These are phyloP conservation scores for Pulveroboletus sp. DNA, from an alignment of 768 basidiomycete species.

Conservation along the genomic window DNA sequence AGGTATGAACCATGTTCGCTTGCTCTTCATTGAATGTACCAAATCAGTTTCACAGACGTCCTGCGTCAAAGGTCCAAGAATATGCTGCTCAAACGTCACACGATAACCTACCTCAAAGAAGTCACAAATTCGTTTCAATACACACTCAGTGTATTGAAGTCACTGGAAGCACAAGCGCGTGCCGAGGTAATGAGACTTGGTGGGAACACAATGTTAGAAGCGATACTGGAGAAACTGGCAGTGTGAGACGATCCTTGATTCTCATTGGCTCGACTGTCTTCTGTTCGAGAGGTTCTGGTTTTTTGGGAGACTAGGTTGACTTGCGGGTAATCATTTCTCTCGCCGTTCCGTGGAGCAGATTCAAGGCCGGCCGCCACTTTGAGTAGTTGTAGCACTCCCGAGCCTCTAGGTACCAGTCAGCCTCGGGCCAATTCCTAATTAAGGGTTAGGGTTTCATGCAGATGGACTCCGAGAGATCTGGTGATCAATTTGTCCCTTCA, in stretches of 20 bases:
- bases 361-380: too few relatives aligned
- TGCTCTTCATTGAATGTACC: background rate
- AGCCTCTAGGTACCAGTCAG: too few relatives aligned
- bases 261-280: too few relatives aligned
- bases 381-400: too few relatives aligned
- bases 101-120: constrained; percentile 72
- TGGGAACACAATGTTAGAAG: constrained; percentile 64
- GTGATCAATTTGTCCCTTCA: background rate
- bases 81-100: constrained; percentile 73
- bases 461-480: too few relatives aligned
- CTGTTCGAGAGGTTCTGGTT: too few relatives aligned
- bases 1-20: constrained; percentile 51
- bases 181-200: constrained; percentile 71
- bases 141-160: constrained; percentile 63
- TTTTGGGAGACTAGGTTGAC: too few relatives aligned
- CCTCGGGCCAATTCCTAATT: too few relatives aligned
- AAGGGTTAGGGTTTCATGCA: too few relatives aligned
- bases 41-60: constrained; percentile 53
- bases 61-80: constrained; percentile 85
- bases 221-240: constrained; percentile 51
- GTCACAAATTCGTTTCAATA: constrained; percentile 86
- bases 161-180: constrained; percentile 62
- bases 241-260: too few relatives aligned
- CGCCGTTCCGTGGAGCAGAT: too few relatives aligned
- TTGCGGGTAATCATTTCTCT: too few relatives aligned